These are phyloP conservation scores for Calocybe gangraenosa DNA, from an alignment of 768 basidiomycete genomes.

Conservation along the genomic window DNA sequence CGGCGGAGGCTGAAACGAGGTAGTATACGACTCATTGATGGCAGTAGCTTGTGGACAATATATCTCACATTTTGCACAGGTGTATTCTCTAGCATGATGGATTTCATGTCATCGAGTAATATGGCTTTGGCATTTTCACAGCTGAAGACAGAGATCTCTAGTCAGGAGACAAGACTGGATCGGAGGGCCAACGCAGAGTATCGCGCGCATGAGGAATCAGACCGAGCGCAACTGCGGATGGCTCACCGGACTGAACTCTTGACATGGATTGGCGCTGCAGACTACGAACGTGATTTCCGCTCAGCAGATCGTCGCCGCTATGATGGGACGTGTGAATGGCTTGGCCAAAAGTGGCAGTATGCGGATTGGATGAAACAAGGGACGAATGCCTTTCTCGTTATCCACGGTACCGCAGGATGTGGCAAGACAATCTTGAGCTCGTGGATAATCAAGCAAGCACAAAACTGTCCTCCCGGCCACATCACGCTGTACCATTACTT, in stretches of 20 bases:
- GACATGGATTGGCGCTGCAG: slow-evolving; percentile 1
- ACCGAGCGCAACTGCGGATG: not conserved
- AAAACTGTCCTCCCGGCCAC: not conserved
- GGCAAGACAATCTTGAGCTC: slow-evolving; percentile 6
- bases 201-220: no score
- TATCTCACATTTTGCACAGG: not conserved
- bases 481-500: slow-evolving; percentile 4
- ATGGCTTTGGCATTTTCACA: slow-evolving; percentile 3
- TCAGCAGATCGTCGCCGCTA: not conserved
- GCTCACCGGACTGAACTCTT: not conserved
- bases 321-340: slow-evolving; percentile 8
- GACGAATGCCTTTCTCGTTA: not conserved
- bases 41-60: not conserved
- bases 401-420: slow-evolving; percentile 1
- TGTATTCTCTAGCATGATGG: not conserved
- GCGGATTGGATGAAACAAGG: not conserved
- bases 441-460: not conserved
- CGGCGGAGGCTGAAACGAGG: slow-evolving; percentile 3
- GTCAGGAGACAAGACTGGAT: not conserved
- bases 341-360: not conserved
- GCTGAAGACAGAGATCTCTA: not conserved
- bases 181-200: no score
- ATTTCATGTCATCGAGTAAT: not conserved
- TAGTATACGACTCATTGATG: no score
- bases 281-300: slow-evolving; percentile 2